Conservation (phyloP, 768 basidiomycete species). For the Exidia glandulosa region DNA sequence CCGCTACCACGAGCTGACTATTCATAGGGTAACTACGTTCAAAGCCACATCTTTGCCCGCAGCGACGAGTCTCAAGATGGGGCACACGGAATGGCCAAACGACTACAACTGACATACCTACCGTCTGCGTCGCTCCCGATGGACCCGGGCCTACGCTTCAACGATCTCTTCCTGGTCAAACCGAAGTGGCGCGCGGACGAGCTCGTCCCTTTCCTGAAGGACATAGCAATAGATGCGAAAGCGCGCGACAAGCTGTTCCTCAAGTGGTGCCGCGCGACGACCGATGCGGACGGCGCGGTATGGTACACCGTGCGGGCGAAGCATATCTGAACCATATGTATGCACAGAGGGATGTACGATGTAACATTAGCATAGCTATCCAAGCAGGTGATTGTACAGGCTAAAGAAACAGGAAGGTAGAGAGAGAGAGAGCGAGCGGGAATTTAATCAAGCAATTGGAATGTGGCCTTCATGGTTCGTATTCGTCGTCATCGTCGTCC, state of each 20-base stretch:
- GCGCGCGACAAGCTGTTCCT: constrained; percentile 80
- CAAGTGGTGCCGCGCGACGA: constrained; percentile 74
- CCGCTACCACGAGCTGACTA: background rate
- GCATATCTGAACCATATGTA: constrained; percentile 8
- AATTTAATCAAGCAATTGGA: constrained; percentile 28
- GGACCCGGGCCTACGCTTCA: constrained; percentile 72
- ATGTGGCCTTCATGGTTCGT: constrained; percentile 33
- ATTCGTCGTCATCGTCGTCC: constrained; percentile 36
- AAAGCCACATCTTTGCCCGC: constrained; percentile 25
- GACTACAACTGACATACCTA: constrained; percentile 53
- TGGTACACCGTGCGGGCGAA: constrained; percentile 61
- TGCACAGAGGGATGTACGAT: constrained; percentile 12
- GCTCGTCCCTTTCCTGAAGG: constrained; percentile 69
- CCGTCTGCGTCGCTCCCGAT: constrained; percentile 62
- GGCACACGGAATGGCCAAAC: constrained; percentile 7
- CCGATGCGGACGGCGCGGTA: constrained; percentile 45
- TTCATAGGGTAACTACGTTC: constrained; percentile 61
- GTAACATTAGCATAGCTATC: constrained; percentile 19
- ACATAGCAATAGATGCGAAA: constrained; percentile 74
- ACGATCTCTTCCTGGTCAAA: constrained; percentile 77
- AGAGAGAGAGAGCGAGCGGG: constrained; percentile 1
- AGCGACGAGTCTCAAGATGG: constrained; percentile 3
- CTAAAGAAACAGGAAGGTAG: background rate
- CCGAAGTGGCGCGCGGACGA: constrained; percentile 69
- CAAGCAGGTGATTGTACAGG: background rate